Evolutionary conservation across 805 yeast species (phyloP), one percentile per base, ranked within the genome.

Genomic region (Yarrowia sp.): DNA sequence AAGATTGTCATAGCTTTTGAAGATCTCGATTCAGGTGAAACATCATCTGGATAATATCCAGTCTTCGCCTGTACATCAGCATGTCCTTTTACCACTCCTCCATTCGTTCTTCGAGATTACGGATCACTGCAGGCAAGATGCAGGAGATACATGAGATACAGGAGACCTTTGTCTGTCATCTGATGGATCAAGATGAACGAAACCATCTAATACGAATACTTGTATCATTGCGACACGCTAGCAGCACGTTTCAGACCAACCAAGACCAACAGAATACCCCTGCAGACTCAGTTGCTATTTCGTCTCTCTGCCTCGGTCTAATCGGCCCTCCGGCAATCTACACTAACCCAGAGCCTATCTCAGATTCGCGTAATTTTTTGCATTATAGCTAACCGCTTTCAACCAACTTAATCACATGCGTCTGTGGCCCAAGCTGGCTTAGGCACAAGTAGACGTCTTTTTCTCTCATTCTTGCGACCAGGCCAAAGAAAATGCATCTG

Each of bases 401-500:
- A 49, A 52, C 58, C 59, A 40, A 53, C 59, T 53, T 53, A 53
- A 53, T 53, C 59, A 53, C 59, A 53, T 53, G 59, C 59, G 45
- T 53, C 59, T 53, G 59, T 40, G 59, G 42, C 56, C 56, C 56
- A 52, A 52, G 56, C 56, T 52, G 56, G 56, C 56, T 52, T 52
- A 52, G 42, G 42, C 41, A 52, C 56, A 52, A 52, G 56, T 52
- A 11, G 26, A 35, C 41, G 56, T 36, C 26, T 16, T 52, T 52
- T 52, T 35, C 56, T 36, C 26, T 52, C 42, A 49, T 49, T 49
- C 5, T 22, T n/a, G 19, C 53, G 15, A 49, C 40, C 12, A 22
- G 36, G 26, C 19, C n/a, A 15, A 7, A 32, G n/a, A 36, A 53
- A 26, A 73, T 70, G 43, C 97, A 91, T 77, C 80, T 91, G 59